Base-by-base conservation (phyloP, 495 filamentous ascomycete genomes). In the Mytilinidion resinicola region DNA sequence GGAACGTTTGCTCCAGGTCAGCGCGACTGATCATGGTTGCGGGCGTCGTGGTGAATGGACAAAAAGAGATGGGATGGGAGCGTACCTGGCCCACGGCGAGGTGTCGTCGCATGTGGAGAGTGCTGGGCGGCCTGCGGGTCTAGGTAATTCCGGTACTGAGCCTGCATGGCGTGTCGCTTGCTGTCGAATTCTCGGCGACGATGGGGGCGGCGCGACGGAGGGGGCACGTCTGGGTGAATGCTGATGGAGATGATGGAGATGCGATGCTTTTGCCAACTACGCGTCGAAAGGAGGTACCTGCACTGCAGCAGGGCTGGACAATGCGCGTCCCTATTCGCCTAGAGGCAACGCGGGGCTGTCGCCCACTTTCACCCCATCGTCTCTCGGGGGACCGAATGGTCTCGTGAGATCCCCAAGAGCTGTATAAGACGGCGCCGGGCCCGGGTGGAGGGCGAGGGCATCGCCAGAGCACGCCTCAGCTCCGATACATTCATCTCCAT, bases 1-100 rank as follows among this genome's bases (percentile, higher is more conserved):
- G 67, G 52, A 72, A 72, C 51, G 70, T 73, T 34, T 54, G 56
- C 48, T 70, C 66, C 55, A 75, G 52, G 69, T 75, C 72, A 73
- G 70, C 59, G 33, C 59, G 62, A 19, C 53, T 64, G 51, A 75
- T 75, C 67, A 73, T 72, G 50, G 36, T 55, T 11, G 64, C 20
- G 21, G 48, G 51, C 35, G 49, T 20, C 34, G 20, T 14, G 38
- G 53, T 53, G 39, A 10, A n/a, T 57, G 1, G n/a, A 9, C 44
- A 39, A 55, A 21, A 33, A 51, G 30, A 44, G 49, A 15, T 11
- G 9, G 47, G 37, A 15, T 35, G 21, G 36, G 35, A 49, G 53
- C 44, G 56, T 54, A 67, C 69, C 69, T 52, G 67, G 69, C 20
- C 63, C 67, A 38, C 63, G 61, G 17, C 65, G 63, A 36, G 63